These are phyloP conservation scores for Aspergillus brunneoviolaceus DNA, from an alignment of 2,329 filamentous ascomycete species.

Conservation along the genomic window DNA sequence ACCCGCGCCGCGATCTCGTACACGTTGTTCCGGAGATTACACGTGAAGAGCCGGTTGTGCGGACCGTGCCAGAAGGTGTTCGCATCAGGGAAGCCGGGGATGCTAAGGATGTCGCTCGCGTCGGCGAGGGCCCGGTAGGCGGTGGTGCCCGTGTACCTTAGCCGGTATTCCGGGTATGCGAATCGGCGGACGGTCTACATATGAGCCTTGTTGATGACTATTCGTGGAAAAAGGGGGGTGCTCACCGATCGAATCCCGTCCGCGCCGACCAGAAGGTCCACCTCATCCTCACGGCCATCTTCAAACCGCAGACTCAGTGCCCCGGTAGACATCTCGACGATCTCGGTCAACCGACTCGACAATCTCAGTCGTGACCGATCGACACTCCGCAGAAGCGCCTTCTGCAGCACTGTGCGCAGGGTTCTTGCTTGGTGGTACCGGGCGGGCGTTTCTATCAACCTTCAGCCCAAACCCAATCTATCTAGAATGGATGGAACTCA, in stretches of 20 bases:
- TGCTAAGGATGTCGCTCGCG: conserved; percentile 7
- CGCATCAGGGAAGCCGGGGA: conserved; percentile 10
- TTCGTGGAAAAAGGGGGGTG: not conserved
- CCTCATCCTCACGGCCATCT: conserved; percentile 7
- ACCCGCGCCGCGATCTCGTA: conserved; percentile 13
- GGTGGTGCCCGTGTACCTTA: conserved; percentile 14
- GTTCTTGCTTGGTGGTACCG: conserved; percentile 13
- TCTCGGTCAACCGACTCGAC: conserved; percentile 4
- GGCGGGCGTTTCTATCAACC: conserved; percentile 5
- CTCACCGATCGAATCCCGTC: conserved; percentile 17
- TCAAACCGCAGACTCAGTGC: conserved; percentile 7
- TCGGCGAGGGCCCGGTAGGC: conserved; percentile 15
- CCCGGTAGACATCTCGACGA: not conserved
- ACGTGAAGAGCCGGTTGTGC: conserved; percentile 14
- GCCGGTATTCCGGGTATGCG: conserved; percentile 11
- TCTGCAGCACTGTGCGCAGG: conserved; percentile 14
- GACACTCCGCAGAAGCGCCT: conserved; percentile 5
- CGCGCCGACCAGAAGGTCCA: conserved; percentile 14
- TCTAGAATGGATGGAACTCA: not conserved
- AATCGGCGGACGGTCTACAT: conserved; percentile 12
- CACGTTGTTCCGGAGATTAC: conserved; percentile 11
- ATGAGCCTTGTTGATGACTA: accelerated
- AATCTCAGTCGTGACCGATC: conserved; percentile 6
- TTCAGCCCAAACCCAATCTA: too few species aligned
- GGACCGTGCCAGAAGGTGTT: conserved; percentile 20